Evolutionary conservation across 768 basidiomycete genomes (phyloP).

Genomic region (Auricularia cornea): DNA sequence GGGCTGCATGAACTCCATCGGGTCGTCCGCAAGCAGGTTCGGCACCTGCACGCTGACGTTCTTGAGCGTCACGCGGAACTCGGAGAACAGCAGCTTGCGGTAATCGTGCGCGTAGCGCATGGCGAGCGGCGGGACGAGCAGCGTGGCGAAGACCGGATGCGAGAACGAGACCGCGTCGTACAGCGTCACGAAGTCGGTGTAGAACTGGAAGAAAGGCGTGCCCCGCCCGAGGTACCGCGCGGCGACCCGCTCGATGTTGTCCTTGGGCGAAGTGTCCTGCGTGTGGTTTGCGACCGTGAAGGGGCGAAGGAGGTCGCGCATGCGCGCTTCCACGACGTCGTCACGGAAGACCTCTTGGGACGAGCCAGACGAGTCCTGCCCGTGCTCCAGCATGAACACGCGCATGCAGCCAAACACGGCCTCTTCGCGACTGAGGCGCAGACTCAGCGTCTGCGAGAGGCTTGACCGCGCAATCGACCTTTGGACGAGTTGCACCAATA

Average conservation of each 20-base stretch:
- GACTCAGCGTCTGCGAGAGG: slow-evolving; percentile 28
- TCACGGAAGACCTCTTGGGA: slow-evolving; percentile 77
- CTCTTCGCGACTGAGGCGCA: slow-evolving; percentile 42
- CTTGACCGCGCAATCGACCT: slow-evolving; percentile 37
- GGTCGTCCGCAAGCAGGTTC: slow-evolving; percentile 43
- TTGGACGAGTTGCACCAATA: slow-evolving; percentile 46
- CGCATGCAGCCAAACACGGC: slow-evolving; percentile 78
- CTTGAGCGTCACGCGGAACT: slow-evolving; percentile 58
- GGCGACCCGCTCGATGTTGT: slow-evolving; percentile 45
- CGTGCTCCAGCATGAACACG: slow-evolving; percentile 93
- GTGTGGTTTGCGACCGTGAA: slow-evolving; percentile 28
- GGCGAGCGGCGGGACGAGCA: slow-evolving; percentile 69
- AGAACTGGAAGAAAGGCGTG: slow-evolving; percentile 89
- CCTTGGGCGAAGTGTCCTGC: slow-evolving; percentile 11
- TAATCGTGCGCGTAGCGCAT: slow-evolving; percentile 77
- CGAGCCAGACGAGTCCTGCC: slow-evolving; percentile 37
- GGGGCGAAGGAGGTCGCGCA: slow-evolving; percentile 51
- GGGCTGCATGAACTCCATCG: slow-evolving; percentile 64
- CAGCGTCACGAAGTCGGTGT: slow-evolving; percentile 82
- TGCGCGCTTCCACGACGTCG: slow-evolving; percentile 43
- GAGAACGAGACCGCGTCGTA: slow-evolving; percentile 89
- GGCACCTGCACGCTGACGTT: slow-evolving; percentile 46
- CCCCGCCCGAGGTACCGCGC: slow-evolving; percentile 49
- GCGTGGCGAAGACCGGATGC: slow-evolving; percentile 61
- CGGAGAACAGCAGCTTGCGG: slow-evolving; percentile 75